Percentiles rank a stretch among this genome's conserved stretches.
Evolutionary conservation across 1,284 basidiomycete genomes (phyloP).

Genomic region (Fomes fomentarius): DNA sequence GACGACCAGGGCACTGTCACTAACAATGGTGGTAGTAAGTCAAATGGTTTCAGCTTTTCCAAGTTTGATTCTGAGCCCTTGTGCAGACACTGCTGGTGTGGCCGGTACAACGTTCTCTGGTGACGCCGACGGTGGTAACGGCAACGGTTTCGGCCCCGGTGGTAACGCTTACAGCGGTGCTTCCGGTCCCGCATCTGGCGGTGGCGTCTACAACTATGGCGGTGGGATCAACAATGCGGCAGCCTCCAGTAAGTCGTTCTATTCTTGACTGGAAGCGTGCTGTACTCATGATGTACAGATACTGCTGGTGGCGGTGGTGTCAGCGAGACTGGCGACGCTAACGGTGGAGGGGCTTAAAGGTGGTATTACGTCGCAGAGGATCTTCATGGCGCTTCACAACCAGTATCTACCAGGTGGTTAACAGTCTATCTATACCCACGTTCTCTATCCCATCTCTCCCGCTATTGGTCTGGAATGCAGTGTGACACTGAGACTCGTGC

Average conservation of each 20-base stretch:
- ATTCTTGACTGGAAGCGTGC: not conserved
- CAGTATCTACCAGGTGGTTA: slow-evolving; percentile 19
- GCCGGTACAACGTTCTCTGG: slow-evolving; percentile 30
- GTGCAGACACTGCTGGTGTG: slow-evolving; percentile 25
- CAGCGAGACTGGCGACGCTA: slow-evolving; percentile 27
- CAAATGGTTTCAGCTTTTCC: no score
- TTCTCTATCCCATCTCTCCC: slow-evolving; percentile 17
- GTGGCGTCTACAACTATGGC: slow-evolving; percentile 28
- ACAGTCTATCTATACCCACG: slow-evolving; percentile 28
- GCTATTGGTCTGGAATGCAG: no score
- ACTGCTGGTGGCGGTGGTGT: slow-evolving; percentile 23
- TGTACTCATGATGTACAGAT: slow-evolving; percentile 2
- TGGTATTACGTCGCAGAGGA: slow-evolving; percentile 14
- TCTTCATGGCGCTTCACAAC: slow-evolving; percentile 10
- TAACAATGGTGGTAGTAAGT: slow-evolving; percentile 23
- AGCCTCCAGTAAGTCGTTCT: slow-evolving; percentile 22
- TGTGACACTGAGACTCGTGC: no score
- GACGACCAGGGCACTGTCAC: slow-evolving; percentile 11
- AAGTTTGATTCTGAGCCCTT: not conserved
- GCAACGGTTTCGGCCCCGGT: slow-evolving; percentile 32
- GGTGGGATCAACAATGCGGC: slow-evolving; percentile 24
- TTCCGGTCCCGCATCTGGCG: slow-evolving; percentile 29
- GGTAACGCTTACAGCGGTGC: slow-evolving; percentile 35
- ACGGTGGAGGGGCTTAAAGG: slow-evolving; percentile 26
- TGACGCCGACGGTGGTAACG: slow-evolving; percentile 30